Evolutionary conservation across 2,329 filamentous ascomycete genomes (phyloP), one percentile per base, ranked within the genome.

Genomic region (Monosporascus sp.): DNA sequence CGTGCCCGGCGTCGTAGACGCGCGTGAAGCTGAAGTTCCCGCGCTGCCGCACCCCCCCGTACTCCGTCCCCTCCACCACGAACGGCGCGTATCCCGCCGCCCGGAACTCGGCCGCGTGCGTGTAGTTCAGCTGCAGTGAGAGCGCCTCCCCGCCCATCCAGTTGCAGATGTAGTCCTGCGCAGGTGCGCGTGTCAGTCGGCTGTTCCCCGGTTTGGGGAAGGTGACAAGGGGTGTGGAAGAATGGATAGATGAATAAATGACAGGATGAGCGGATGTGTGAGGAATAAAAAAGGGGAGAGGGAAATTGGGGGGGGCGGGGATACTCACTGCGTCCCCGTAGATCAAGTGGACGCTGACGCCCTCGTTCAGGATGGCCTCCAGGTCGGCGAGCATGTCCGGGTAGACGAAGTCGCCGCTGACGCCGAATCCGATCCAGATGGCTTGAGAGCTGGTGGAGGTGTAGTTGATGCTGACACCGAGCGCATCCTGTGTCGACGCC

Each of bases 141-240:
- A 89, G 77, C 2, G 86, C 84, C 69, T 94, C 80, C 37, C 88
- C 89, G n/a, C 90, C 89, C 58, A 86, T 74, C 82, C 86, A 86
- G 66, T 85, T 85, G 67, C 82, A 86, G 55, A 82, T 78, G 63
- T 81, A 85, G 67, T 86, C 82, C 55, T 80, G 70, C 37, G 16
- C 16, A 5, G 4, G 1, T 26, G 6, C 20, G 41, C 22, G 16
- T 20, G 52, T 46, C 50, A 50, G 20, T 20, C 38, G 24, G 14
- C 5, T 8, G 2, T 51, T 3, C 26, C 19, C 5, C 7, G 20
- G 27, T 19, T 24, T 19, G 16, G 17, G 3, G 22, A 37, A 20
- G 22, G 9, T 11, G 16, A 7, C 11, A 16, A 43, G 17, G 35
- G 11, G 14, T 6, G 11, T 17, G 37, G n/a, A 17, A 19, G 16